Base-by-base conservation (phyloP, 139 green algal species). In the Trebouxia sp. region DNA sequence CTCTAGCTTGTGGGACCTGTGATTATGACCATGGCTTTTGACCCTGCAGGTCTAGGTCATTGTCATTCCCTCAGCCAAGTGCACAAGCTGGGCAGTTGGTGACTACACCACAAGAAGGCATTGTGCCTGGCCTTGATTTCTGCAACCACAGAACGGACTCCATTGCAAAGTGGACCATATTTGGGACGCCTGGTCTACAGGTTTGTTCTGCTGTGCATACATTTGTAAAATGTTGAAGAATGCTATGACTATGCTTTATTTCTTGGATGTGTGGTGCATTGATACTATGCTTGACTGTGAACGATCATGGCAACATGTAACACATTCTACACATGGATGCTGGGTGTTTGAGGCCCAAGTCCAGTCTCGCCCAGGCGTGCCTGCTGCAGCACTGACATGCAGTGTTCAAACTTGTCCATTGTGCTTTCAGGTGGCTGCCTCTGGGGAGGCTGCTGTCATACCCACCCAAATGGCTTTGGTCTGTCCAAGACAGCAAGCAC, bases 81-180 rank as follows among this genome's bases (percentile, higher is more conserved):
- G 35, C 14, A 6, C 41, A 7, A 6, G 47, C 15, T 15, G 48
- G 17, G 37, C 6, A 47, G 1, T 35, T 56, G 9, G 45, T 11
- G 12, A 65, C 75, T 20, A 55, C 39, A 26, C 30, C 76, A 45
- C 41, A 76, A 51, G 88, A 91, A 51, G 82, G 87, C 15, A 72
- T 98, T 1, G 89, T 97, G 32, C 94, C 94, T 17, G 94, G 94
- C 1, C 85, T 97, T 55, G 94, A 98, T 85, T 96, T 98, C 79
- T 89, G 83, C 78, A 98, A 98, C 86, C 94, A 98, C 84, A 70
- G 11, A 0, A 26, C 45, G 3, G 24, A 11, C 39, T 78, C 92
- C 3, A 51, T 84, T 39, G 88, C 80, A 81, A 88, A 88, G 72
- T 96, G 90, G 90, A 65, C 45, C 20, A 79, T 79, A 14, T 45